Evolutionary conservation across 257 asterid species (phyloP), one percentile per base, ranked within the genome.

Genomic region (Lithospermum erythrorhizon): DNA sequence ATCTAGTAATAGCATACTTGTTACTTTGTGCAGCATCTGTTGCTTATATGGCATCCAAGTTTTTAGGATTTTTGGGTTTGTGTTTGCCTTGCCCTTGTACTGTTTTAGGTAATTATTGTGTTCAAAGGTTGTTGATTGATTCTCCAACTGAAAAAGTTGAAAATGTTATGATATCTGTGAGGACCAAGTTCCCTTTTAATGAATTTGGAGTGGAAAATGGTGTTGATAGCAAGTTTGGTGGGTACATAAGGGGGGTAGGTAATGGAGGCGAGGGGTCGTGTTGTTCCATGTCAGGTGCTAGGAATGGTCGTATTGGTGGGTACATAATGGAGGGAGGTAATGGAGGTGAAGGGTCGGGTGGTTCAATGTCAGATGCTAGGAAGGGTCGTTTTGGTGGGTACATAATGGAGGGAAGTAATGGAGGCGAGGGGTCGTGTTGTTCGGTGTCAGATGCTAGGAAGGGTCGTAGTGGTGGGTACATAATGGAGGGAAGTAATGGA

Each of bases 81-180:
- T 55, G 58, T 63, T 79, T 93, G 65, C 95, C 94, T 13, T 88
- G 94, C 71, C 95, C 90, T 63, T 89, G 95, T 76, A 73, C 79
- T 72, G 94, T 81, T 4, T 27, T 79, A 21, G 76, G 81, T 27
- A 66, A 67, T 61, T 57, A 76, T 18, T 86, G 94, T 73, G 69
- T 84, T 45, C 79, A 79, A 54, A 80, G 76, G 64, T 66, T 93
- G 2, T 78, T 93, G 58, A 49, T 77, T 66, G 95, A 84, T 68
- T 70, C 71, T 61, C 94, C 99, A 20, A 37, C 81, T 65, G 79
- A 81, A 65, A 81, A 70, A 66, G 73, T 84, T 53, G 65, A 91
- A 2, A 78, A 77, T 69, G 89, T 88, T 63, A 84, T 83, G 3
- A 64, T 75, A 37, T 72, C 84, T 65, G 81, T 78, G 57, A 76